Base-by-base conservation (phyloP, 371 early-diverging fungal genomes). In the Mortierella sp. region DNA sequence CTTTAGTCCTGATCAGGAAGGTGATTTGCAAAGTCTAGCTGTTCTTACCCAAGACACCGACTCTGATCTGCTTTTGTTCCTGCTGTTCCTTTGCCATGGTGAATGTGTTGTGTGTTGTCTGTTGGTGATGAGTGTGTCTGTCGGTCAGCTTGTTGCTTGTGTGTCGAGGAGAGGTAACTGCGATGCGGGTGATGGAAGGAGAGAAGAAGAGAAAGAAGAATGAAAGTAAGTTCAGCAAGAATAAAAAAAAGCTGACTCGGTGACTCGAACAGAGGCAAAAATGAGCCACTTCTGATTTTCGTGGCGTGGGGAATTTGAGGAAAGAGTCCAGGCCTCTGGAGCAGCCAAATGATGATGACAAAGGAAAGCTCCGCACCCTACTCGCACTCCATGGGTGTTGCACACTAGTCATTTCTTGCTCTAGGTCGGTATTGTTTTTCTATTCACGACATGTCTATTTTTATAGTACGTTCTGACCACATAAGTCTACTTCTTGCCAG, bases 31-130 rank as follows among this genome's bases (percentile, higher is more conserved):
- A 38, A 57, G 47, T 1, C 9, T n/a, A 31, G 60, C 3, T 38
- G 54, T 1, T 24, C 77, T 65, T 82, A 85, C 86, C 86, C 65
- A 85, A 54, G 75, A 85, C 86, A 38, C 86, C 86, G 75, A 85
- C 77, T 82, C 82, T 76, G 77, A 85, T 81, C 76, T 85, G 55
- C 80, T 79, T 84, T 14, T 75, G 68, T 50, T 77, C 79, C 42
- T 75, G 70, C 42, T 75, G 55, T 71, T 79, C 68, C 70, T 81
- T 79, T 50, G 73, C 28, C 84, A 84, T 85, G 31, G 44, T 63
- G 34, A 31, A 55, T 55, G n/a, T 55, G 14, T 57, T 26, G 31
- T 70, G 68, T 65, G 65, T 38, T 38, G 68, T 21, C n/a, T 63
- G 68, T 31, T 63, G 38, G 38, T 68, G 68, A 42, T 68, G 68